These are phyloP conservation scores for Anthoceros angustus DNA, from an alignment of 225 moss, liverwort and hornwort species.

Conservation along the genomic window DNA sequence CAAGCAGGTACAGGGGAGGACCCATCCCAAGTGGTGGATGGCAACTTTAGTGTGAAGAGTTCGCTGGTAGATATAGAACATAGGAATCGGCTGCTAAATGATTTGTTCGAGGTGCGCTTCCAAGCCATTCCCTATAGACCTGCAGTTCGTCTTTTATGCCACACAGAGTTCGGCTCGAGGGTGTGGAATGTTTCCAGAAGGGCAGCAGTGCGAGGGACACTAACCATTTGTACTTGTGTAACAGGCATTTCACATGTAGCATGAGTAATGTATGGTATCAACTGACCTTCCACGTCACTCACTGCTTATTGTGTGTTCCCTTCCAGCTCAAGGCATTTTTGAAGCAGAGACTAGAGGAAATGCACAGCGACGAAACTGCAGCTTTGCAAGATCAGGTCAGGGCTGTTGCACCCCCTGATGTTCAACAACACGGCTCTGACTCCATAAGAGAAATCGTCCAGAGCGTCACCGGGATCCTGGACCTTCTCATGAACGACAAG, in stretches of 20 bases:
- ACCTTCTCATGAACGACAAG: constrained; percentile 57
- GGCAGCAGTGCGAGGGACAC: neutral
- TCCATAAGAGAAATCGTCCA: constrained; percentile 55
- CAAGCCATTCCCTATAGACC: neutral
- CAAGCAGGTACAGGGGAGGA: constrained; percentile 11
- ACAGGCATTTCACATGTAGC: neutral
- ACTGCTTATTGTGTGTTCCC: neutral
- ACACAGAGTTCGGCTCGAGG: neutral
- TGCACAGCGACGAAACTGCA: constrained; percentile 58
- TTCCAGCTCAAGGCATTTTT: constrained; percentile 79
- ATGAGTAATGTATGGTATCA: no score
- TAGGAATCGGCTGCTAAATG: constrained; percentile 60
- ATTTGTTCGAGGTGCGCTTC: constrained; percentile 65
- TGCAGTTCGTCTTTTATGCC: neutral
- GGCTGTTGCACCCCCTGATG: constrained; percentile 63
- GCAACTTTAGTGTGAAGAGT: constrained; percentile 20
- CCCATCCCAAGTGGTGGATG: constrained; percentile 13
- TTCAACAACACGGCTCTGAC: constrained; percentile 82
- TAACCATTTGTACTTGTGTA: neutral
- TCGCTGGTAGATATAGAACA: constrained; percentile 62
- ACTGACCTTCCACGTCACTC: neutral
- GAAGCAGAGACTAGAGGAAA: constrained; percentile 77
- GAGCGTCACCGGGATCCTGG: constrained; percentile 38
- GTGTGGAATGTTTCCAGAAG: neutral
- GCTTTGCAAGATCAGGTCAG: constrained; percentile 83